Evolutionary conservation across 2,329 filamentous ascomycete species (phyloP).

Genomic region (Stagonosporopsis rhizophila): DNA sequence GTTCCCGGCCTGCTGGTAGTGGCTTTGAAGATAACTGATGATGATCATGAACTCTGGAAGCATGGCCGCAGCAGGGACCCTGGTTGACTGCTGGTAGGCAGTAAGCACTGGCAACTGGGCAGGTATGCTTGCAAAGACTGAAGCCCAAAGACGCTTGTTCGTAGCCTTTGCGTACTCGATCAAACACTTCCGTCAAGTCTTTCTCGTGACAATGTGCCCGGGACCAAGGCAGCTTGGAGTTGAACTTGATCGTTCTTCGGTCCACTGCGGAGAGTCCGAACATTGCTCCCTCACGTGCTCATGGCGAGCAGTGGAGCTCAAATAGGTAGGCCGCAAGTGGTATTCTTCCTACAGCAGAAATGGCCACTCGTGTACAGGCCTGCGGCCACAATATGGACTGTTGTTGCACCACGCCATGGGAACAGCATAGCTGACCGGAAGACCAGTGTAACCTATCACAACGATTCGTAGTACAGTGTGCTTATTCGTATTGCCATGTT

Average conservation of each 20-base stretch:
- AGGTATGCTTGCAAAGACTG: not conserved
- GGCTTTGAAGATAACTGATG: not conserved
- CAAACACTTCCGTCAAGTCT: not conserved
- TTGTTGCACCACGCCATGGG: constrained; percentile 3
- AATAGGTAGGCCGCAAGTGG: not conserved
- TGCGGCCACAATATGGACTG: not conserved
- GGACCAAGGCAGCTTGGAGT: not conserved
- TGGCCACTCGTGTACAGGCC: not conserved
- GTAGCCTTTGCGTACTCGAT: not conserved
- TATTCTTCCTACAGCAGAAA: not conserved
- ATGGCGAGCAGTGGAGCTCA: not conserved
- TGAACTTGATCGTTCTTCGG: constrained; percentile 1
- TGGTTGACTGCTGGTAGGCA: not conserved
- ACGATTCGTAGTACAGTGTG: not conserved
- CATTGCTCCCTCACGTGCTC: not conserved
- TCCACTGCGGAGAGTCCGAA: constrained; percentile 14
- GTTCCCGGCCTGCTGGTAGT: not conserved
- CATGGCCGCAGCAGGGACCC: not conserved
- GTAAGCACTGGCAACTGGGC: not conserved
- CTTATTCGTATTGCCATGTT: not conserved
- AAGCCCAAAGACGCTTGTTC: not conserved
- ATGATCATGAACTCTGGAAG: not conserved
- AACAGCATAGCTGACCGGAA: constrained; percentile 2
- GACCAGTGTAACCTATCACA: constrained; percentile 10
- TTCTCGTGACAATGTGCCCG: not conserved